Evolutionary conservation across 257 asterid species (phyloP), one percentile per base, ranked within the genome.

Genomic region (Fraxinus quadrangulata): DNA sequence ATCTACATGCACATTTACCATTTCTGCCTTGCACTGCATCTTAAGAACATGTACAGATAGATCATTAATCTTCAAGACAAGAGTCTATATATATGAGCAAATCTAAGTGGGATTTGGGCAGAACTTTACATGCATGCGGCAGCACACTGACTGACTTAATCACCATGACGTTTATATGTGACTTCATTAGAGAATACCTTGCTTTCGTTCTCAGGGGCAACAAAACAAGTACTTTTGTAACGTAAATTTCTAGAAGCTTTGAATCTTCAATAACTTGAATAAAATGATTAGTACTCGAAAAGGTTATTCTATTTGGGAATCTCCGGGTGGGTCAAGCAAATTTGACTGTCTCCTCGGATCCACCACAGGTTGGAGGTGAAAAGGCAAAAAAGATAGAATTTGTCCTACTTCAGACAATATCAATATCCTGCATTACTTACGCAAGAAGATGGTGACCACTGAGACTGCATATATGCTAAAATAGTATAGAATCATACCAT

Each of bases 21-120:
- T 36, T 45, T 84, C 88, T 47, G 70, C 77, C 81, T 23, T 23
- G 17, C 69, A 63, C 16, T 63, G 69, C 69, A 63, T 24, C 24
- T 30, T 0, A 24, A 21, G 5, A 16, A 63, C 69, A 63, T 23
- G 69, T 24, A 10, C 24, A 51, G 2, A 54, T 54, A 51, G 0
- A 54, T 54, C 24, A n/a, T 19, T 54, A 54, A 54, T 19, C 63
- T 54, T 54, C 6, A 54, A 54, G 69, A 63, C 2, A 9, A 26
- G n/a, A 61, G 14, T 40, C 16, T 16, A 19, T 54, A 19, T 63
- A 63, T 63, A 63, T 8, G 34, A 14, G 31, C 34, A 63, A 63
- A 26, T 21, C 24, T 63, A 63, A 12, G 69, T 63, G 69, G 30
- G 34, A 24, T 24, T 9, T 6, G 14, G 69, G 3, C 1, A 63